Evolutionary conservation across 192 early-diverging fungal species (phyloP).

Genomic region (Haplosporangium gracile): DNA sequence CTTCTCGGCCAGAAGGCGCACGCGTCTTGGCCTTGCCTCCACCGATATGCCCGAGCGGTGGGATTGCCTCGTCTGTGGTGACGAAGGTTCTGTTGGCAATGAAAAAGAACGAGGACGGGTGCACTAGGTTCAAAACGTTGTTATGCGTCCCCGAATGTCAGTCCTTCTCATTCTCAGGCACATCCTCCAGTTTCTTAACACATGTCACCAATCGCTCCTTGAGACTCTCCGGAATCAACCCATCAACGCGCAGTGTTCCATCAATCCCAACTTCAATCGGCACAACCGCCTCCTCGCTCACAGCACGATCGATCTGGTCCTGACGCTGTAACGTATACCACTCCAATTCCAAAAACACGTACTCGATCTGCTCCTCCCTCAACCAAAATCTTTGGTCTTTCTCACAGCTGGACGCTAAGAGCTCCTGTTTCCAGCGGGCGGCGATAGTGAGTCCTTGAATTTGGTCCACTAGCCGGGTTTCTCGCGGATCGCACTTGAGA

Average conservation of each 20-base stretch:
- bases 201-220: slow-evolving; percentile 34
- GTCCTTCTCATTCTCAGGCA: slow-evolving; percentile 57
- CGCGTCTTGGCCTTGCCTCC: no score
- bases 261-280: slow-evolving; percentile 27
- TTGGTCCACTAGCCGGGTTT: slow-evolving; percentile 53
- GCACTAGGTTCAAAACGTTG: slow-evolving; percentile 32
- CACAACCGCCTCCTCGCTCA: background rate
- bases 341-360: slow-evolving; percentile 59
- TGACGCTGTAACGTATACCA: slow-evolving; percentile 46
- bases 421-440: slow-evolving; percentile 17
- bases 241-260: slow-evolving; percentile 38
- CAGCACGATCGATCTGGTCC: slow-evolving; percentile 39
- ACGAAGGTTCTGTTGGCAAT: slow-evolving; percentile 3
- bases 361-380: slow-evolving; percentile 55
- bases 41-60: background rate
- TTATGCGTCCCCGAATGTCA: slow-evolving; percentile 62
- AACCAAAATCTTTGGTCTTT: background rate
- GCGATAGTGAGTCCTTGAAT: slow-evolving; percentile 29
- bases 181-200: slow-evolving; percentile 52
- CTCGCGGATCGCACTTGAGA: slow-evolving; percentile 45
- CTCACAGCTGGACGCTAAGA: background rate
- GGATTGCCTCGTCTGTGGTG: background rate
- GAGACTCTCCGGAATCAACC: slow-evolving; percentile 41
- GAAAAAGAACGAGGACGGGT: slow-evolving; percentile 58
- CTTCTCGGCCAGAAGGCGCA: background rate